phyloP scores from a whole-genome alignment of 805 yeast species.

The Saccharomycopsis sp. region DNA sequence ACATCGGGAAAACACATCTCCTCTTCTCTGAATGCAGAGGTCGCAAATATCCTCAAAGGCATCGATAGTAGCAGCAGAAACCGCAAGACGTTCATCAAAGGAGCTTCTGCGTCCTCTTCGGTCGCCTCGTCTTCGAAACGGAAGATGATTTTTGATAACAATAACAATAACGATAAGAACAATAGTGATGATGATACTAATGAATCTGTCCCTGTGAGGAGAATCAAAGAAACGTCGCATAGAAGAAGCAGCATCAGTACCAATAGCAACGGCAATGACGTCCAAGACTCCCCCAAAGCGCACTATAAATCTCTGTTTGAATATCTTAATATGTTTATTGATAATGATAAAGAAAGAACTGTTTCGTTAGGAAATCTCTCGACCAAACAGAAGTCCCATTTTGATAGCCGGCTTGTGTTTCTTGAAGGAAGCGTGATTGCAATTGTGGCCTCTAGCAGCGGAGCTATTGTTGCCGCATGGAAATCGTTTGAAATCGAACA shows the following conservation, averaged over 20 bases:
- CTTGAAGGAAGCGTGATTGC: neutral
- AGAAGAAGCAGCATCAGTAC: neutral
- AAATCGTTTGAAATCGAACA: neutral
- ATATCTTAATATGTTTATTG: neutral
- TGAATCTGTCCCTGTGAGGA: neutral
- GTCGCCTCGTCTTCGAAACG: neutral
- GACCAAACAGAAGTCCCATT: neutral
- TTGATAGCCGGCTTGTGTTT: neutral
- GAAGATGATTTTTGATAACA: neutral
- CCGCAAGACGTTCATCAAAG: neutral
- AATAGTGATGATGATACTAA: neutral
- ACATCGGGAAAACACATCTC: too few species aligned
- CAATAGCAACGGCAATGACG: neutral
- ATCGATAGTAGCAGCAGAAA: neutral
- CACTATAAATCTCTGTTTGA: neutral
- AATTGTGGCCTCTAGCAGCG: neutral
- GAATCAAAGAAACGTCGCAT: neutral
- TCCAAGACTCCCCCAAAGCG: too few species aligned
- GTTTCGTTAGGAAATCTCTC: neutral
- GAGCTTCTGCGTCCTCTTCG: neutral
- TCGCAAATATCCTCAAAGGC: neutral
- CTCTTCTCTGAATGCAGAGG: neutral
- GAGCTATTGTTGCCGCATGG: neutral
- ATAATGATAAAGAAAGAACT: neutral
- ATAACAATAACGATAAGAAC: neutral